Evolutionary conservation across 495 filamentous ascomycete species (phyloP), one percentile per base, ranked within the genome.

Genomic region (Daldinia grandis): DNA sequence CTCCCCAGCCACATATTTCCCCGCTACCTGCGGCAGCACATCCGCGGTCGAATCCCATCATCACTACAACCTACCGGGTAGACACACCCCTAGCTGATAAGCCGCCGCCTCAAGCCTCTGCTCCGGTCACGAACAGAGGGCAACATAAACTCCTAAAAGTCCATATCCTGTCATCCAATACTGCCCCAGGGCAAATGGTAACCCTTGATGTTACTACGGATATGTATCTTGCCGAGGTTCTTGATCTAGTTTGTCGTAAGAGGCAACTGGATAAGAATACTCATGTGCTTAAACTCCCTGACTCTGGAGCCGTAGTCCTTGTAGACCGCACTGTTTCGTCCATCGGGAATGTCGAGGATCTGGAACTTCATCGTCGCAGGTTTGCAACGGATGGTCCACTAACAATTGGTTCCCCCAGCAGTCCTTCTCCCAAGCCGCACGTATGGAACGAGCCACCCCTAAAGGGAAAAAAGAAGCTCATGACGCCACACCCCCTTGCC

Each of bases 201-300:
- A 91, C 91, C 1, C 81, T 98, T 14, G 91, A 93, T 72, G 92
- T 94, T 21, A 94, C 93, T 4, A 94, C 93, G 2, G 95, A 98
- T 74, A 98, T 92, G 38, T 98, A 97, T 76, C 88, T 99, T 28
- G 94, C 93, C 14, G 95, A 99, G 78, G 89, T 98, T 28, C 86
- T 97, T 44, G 94, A 98, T 71, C 87, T 87, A n/a, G 91, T 94
- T 2, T 98, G 95, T 76, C 90, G 93, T 61, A 91, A 93, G 74
- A 90, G 96, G 77, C 89, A 93, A 17, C 83, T 98, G 7, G 95
- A 98, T 77, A 97, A 95, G 81, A 92, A 86, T 0, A 91, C 92
- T 60, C 94, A 95, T 76, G 87, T 97, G 15, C 88, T 99, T 30
- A 95, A 95, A 78, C 89, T 99, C 21, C 88, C 89, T 40, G 89